phyloP scores from a whole-genome alignment of 305 asterid species.

The Plantago coronopus region DNA sequence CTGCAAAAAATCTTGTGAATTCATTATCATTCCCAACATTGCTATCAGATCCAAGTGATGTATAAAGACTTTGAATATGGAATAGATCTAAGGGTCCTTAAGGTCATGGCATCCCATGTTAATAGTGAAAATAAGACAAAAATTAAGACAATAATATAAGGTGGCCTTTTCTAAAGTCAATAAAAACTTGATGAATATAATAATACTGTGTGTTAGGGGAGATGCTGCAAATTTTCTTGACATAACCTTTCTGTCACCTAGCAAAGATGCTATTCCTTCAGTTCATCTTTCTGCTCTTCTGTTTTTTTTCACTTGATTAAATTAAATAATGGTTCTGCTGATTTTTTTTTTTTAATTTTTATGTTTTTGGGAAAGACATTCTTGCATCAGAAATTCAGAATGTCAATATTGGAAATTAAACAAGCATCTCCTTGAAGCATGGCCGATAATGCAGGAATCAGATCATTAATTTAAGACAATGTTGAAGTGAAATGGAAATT shows the following conservation, averaged over 20 bases:
- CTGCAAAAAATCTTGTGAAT: not conserved
- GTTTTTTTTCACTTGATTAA: conserved; percentile 3
- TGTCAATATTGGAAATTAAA: too few species aligned
- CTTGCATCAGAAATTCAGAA: too few species aligned
- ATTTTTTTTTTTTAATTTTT: too few species aligned
- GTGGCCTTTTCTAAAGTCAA: conserved; percentile 18
- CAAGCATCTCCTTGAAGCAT: too few species aligned
- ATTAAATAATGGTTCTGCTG: too few species aligned
- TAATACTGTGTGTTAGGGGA: conserved; percentile 22
- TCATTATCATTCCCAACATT: conserved; percentile 2
- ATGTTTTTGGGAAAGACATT: too few species aligned
- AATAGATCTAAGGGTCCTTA: conserved; percentile 17
- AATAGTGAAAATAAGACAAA: conserved; percentile 38
- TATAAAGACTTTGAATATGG: conserved; percentile 16
- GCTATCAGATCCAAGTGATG: conserved; percentile 11
- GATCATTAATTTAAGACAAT: too few species aligned
- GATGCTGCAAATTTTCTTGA: conserved; percentile 39
- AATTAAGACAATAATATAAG: conserved; percentile 23
- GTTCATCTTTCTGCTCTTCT: conserved; percentile 18
- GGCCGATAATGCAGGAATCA: too few species aligned
- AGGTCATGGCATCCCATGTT: conserved; percentile 43
- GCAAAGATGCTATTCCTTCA: conserved; percentile 68
- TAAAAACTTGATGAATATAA: conserved; percentile 36
- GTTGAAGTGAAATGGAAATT: too few species aligned
- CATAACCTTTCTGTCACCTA: conserved; percentile 59